A percentile compares a stretch with the other conserved stretches of the same genome.
Conservation (phyloP, 805 yeast genomes). For the Saccharomycopsis sp. region DNA sequence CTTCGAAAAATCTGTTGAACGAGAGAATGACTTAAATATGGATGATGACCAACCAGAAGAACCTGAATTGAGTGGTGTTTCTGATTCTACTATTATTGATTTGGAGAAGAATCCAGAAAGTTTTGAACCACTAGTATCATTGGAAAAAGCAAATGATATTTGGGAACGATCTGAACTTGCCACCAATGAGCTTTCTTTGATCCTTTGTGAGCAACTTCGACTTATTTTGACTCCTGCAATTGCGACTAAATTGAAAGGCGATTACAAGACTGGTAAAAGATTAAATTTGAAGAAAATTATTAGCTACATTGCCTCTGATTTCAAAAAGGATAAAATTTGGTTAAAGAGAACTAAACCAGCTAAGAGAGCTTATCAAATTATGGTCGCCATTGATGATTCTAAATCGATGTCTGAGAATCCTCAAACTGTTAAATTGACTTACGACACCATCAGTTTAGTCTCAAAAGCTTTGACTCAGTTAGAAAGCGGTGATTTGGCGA, state of each 20-base stretch:
- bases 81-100: conserved; percentile 18
- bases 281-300: conserved; percentile 96
- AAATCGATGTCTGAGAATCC: conserved; percentile 91
- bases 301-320: conserved; percentile 95
- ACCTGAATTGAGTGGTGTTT: conserved; percentile 29
- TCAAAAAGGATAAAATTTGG: conserved; percentile 98
- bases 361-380: conserved; percentile 92
- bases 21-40: conserved; percentile 25
- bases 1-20: conserved; percentile 22
- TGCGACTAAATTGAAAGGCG: conserved; percentile 93
- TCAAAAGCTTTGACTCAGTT: conserved; percentile 89
- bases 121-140: conserved; percentile 39
- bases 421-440: conserved; percentile 81
- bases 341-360: conserved; percentile 95
- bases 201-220: conserved; percentile 86
- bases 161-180: conserved; percentile 81
- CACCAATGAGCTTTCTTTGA: conserved; percentile 83
- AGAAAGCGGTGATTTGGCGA: conserved; percentile 88
- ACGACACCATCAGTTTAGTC: conserved; percentile 89
- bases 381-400: conserved; percentile 97
- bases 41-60: conserved; percentile 24
- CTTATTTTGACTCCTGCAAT: conserved; percentile 91
- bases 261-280: conserved; percentile 94
- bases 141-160: conserved; percentile 63
- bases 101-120: conserved; percentile 26